phyloP scores from a whole-genome alignment of 176 grass and related monocot genomes.

The Elaeis guineensis region DNA sequence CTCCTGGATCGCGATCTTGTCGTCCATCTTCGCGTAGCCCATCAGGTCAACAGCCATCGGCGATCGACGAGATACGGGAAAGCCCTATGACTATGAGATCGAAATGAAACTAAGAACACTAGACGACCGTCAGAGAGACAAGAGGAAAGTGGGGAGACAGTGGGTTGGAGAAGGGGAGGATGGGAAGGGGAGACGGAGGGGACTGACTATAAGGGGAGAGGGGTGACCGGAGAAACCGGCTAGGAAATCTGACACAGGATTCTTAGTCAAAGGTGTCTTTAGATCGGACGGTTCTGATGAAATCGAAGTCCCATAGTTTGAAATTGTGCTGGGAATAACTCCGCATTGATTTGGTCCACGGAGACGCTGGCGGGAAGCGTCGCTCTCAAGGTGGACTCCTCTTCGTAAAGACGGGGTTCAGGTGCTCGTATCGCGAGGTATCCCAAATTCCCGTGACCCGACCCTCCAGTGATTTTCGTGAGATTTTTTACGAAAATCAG shows the following conservation, averaged over 20 bases:
- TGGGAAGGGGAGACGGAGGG: background rate
- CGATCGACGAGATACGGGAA: background rate
- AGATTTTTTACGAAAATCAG: too few relatives aligned
- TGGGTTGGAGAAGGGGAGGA: background rate
- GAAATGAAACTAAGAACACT: background rate
- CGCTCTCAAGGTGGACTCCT: background rate
- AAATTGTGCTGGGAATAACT: background rate
- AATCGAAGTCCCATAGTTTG: background rate
- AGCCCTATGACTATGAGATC: background rate
- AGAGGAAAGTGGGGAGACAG: background rate
- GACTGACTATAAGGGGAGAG: background rate
- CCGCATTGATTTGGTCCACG: background rate
- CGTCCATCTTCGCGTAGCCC: constrained; percentile 6
- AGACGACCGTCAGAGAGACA: background rate
- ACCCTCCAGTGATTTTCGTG: too few relatives aligned
- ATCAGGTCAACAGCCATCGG: constrained; percentile 15
- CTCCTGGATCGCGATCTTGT: constrained; percentile 19
- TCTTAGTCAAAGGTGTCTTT: background rate
- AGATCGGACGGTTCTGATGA: background rate
- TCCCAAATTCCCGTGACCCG: too few relatives aligned
- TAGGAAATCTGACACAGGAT: background rate
- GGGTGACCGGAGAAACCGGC: background rate
- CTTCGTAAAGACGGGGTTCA: too few relatives aligned
- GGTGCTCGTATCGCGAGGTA: too few relatives aligned
- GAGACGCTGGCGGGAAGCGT: background rate